Evolutionary conservation across 2,329 filamentous ascomycete species (phyloP).

Genomic region (Microsporum canis): DNA sequence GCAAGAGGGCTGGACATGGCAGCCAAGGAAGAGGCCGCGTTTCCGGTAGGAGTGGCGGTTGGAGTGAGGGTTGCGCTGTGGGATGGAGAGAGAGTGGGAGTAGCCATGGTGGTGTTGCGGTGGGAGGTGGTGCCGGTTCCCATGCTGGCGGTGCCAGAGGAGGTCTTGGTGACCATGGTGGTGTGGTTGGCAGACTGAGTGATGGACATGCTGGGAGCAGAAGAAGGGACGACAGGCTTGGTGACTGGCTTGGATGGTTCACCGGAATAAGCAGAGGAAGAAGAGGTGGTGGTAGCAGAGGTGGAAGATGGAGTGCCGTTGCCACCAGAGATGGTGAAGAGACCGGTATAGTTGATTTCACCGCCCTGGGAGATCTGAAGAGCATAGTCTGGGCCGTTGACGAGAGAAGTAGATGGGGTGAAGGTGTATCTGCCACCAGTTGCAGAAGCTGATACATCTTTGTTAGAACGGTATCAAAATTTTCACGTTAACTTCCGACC

Average conservation of each 20-base stretch:
- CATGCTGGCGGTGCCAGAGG: constrained; percentile 14
- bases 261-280: constrained; percentile 11
- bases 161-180: constrained; percentile 10
- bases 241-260: constrained; percentile 4
- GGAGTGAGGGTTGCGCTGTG: constrained; percentile 15
- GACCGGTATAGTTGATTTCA: constrained; percentile 45
- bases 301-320: constrained; percentile 12
- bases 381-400: constrained; percentile 43
- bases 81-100: constrained; percentile 12
- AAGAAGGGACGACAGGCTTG: neutral
- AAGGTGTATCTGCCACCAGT: constrained; percentile 41
- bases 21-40: constrained; percentile 13
- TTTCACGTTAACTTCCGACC: neutral
- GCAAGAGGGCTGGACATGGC: constrained; percentile 22
- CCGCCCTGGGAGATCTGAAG: constrained; percentile 46
- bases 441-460: constrained; percentile 25
- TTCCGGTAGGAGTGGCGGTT: constrained; percentile 16
- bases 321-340: constrained; percentile 37
- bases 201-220: neutral
- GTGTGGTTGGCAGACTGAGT: neutral
- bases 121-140: constrained; percentile 7
- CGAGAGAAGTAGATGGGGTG: constrained; percentile 37
- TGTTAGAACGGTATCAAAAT: no score
- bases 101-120: constrained; percentile 12
- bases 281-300: constrained; percentile 2